Percentiles rank a stretch among this genome's conserved stretches.
Evolutionary conservation across 2,329 filamentous ascomycete genomes (phyloP).

Genomic region (Penicillium sp.): DNA sequence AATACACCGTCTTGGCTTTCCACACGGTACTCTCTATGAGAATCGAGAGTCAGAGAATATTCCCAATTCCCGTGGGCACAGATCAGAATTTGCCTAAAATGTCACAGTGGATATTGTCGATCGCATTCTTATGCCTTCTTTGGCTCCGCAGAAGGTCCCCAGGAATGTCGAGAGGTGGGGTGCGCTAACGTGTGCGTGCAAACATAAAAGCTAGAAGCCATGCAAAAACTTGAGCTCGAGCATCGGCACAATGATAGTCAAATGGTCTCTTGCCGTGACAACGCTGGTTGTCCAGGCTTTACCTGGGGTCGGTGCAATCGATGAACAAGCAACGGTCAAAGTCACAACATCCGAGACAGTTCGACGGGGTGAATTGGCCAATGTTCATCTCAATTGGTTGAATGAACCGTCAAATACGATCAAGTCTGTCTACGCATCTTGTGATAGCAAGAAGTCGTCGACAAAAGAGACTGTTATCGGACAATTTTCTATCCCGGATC

Average conservation of each 20-base stretch:
- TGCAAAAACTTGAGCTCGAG: not conserved
- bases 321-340: not conserved
- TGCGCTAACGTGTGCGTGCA: not conserved
- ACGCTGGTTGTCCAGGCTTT: not conserved
- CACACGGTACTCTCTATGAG: conserved; percentile 4
- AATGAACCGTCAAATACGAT: not conserved
- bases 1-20: conserved; percentile 1
- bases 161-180: not conserved
- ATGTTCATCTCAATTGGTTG: conserved; percentile 9
- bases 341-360: conserved; percentile 8
- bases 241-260: not conserved
- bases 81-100: not conserved
- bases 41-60: not conserved
- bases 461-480: conserved; percentile 2
- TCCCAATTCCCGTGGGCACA: not conserved
- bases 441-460: not conserved
- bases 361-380: conserved; percentile 9
- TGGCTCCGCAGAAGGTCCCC: conserved; percentile 10
- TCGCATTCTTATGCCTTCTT: not conserved
- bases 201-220: not conserved
- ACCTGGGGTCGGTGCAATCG: not conserved
- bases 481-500: not conserved
- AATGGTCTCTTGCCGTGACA: not conserved
- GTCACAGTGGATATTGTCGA: not conserved
- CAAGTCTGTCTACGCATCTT: conserved; percentile 5